Evolutionary conservation across 345 rosid genomes (phyloP).

Genomic region (Sisymbrium irio): DNA sequence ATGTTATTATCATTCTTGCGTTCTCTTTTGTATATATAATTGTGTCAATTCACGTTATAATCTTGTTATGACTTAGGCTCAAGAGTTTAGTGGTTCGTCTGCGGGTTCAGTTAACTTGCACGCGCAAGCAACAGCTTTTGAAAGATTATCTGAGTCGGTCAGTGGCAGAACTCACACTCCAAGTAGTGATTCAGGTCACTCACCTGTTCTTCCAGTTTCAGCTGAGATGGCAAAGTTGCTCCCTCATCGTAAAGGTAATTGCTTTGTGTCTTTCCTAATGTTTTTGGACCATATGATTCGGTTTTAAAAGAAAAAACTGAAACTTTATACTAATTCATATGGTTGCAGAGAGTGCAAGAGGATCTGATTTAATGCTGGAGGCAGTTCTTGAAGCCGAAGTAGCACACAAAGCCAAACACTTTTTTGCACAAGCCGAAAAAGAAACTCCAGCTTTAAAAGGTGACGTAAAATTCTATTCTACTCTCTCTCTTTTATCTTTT

Average conservation of each 20-base stretch:
- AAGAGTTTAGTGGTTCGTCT: slow-evolving; percentile 39
- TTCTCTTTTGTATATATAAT: not conserved
- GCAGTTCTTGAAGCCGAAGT: slow-evolving; percentile 72
- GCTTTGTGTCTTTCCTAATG: not conserved
- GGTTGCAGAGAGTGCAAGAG: slow-evolving; percentile 44
- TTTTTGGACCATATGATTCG: not conserved
- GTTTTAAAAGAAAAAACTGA: not conserved
- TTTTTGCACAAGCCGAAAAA: slow-evolving; percentile 61
- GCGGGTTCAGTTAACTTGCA: slow-evolving; percentile 46
- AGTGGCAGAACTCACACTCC: slow-evolving; percentile 31
- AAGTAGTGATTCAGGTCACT: slow-evolving; percentile 33
- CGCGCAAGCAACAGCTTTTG: slow-evolving; percentile 67
- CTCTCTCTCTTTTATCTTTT: not conserved
- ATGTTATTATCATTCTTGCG: not conserved
- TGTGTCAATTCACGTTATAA: not conserved
- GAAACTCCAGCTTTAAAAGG: slow-evolving; percentile 39
- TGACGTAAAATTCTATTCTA: not conserved
- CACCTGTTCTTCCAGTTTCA: slow-evolving; percentile 69
- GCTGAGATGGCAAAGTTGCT: slow-evolving; percentile 82
- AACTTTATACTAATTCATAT: not conserved
- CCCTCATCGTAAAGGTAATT: slow-evolving; percentile 57
- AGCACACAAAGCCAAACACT: slow-evolving; percentile 56
- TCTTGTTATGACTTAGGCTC: slow-evolving; percentile 19
- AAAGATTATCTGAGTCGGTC: slow-evolving; percentile 53
- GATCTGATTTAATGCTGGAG: slow-evolving; percentile 64